Evolutionary conservation across 2,329 filamentous ascomycete genomes (phyloP).

Genomic region (Fusarium torreyae): DNA sequence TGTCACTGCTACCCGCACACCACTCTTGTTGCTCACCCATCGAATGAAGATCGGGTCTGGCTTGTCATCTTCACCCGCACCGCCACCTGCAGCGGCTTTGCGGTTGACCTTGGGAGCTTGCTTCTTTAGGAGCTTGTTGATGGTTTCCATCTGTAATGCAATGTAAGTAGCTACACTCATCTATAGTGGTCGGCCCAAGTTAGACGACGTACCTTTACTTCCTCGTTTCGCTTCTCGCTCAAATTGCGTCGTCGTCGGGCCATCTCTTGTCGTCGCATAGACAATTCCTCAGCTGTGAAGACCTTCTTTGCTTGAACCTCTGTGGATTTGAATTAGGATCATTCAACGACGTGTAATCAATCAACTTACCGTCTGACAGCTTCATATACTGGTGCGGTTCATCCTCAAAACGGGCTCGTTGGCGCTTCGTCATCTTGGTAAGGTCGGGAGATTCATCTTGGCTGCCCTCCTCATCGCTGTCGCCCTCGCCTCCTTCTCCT

Average conservation of each 20-base stretch:
- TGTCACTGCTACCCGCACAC: constrained; percentile 75
- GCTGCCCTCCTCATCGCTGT: constrained; percentile 63
- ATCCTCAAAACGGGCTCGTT: constrained; percentile 72
- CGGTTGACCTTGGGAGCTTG: constrained; percentile 82
- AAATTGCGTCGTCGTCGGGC: constrained; percentile 72
- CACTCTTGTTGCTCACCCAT: constrained; percentile 78
- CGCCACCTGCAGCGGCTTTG: constrained; percentile 60
- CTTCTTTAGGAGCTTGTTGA: constrained; percentile 90
- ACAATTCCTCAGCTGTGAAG: constrained; percentile 73
- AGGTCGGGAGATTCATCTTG: constrained; percentile 68
- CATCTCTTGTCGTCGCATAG: constrained; percentile 75
- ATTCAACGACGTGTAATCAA: background rate
- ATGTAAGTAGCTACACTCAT: constrained; percentile 16
- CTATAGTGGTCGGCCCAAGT: constrained; percentile 9
- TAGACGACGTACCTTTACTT: constrained; percentile 68
- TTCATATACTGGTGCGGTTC: constrained; percentile 70
- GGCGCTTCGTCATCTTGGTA: constrained; percentile 73
- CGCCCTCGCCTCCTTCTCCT: constrained; percentile 58
- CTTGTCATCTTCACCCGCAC: constrained; percentile 60
- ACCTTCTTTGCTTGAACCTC: constrained; percentile 76
- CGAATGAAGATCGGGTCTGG: constrained; percentile 76
- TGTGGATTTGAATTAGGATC: constrained; percentile 50
- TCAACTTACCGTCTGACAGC: constrained; percentile 69
- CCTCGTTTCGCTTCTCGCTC: constrained; percentile 76
- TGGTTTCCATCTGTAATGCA: constrained; percentile 81